phyloP scores from a whole-genome alignment of 306 rosid genomes.

The Ormosia semicastrata region DNA sequence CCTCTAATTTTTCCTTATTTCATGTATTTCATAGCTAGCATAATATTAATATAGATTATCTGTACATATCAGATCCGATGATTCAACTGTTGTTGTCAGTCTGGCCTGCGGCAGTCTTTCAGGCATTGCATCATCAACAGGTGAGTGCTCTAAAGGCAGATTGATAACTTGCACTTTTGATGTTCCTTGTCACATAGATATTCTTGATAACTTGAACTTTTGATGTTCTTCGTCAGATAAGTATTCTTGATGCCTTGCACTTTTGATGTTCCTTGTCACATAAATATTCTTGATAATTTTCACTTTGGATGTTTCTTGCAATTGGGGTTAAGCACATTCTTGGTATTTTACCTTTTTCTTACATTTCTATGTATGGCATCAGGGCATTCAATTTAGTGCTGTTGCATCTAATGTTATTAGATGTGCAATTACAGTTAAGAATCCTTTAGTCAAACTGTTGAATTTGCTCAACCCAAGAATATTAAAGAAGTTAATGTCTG shows the following conservation, averaged over 20 bases:
- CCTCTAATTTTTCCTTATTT: background rate
- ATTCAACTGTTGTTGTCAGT: conserved; percentile 74
- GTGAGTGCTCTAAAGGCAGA: conserved; percentile 58
- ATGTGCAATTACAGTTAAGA: conserved; percentile 31
- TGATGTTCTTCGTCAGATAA: conserved; percentile 28
- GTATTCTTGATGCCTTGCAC: conserved; percentile 10
- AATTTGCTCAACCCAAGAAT: conserved; percentile 36
- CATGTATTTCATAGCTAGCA: background rate
- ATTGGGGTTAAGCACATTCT: conserved; percentile 31
- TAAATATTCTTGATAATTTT: background rate
- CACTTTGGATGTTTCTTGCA: conserved; percentile 23
- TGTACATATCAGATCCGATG: conserved; percentile 57
- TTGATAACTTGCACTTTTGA: conserved; percentile 8
- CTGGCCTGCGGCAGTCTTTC: conserved; percentile 96
- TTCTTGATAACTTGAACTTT: conserved; percentile 23
- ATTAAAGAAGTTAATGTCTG: conserved; percentile 54
- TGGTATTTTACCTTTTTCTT: conserved; percentile 27
- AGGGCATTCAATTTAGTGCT: conserved; percentile 14
- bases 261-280: background rate
- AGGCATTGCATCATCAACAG: conserved; percentile 96
- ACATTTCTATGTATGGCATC: background rate
- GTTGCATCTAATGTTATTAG: conserved; percentile 30
- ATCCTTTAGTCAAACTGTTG: conserved; percentile 39
- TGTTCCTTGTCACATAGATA: background rate
- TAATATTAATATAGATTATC: conserved; percentile 6